phyloP scores from a whole-genome alignment of 768 basidiomycete species.

The Boletus pseudopeckii region DNA sequence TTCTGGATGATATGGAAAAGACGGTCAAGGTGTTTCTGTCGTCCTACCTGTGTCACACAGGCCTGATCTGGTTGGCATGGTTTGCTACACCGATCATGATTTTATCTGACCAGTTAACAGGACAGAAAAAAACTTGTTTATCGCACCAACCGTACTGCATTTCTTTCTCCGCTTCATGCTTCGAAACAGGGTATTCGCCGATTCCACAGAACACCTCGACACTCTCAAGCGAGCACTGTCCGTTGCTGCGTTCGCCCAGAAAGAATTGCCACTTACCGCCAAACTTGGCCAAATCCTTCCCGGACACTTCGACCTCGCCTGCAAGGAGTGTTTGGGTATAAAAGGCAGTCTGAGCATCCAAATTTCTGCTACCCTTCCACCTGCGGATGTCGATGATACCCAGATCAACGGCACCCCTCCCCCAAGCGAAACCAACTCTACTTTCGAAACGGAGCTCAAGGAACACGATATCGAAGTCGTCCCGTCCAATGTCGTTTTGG shows the following conservation, averaged over 20 bases:
- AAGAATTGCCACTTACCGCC: conserved; percentile 42
- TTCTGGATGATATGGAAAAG: conserved; percentile 61
- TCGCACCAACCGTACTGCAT: conserved; percentile 40
- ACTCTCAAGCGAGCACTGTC: conserved; percentile 45
- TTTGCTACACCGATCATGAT: neutral
- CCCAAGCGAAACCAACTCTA: neutral
- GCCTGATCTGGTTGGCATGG: conserved; percentile 55
- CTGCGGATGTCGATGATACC: neutral
- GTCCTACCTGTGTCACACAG: conserved; percentile 61
- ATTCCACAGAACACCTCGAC: conserved; percentile 16
- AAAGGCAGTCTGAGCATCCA: conserved; percentile 33
- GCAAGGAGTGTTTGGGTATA: conserved; percentile 47
- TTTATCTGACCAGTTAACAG: conserved; percentile 27
- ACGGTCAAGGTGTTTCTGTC: conserved; percentile 65
- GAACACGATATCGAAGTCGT: conserved; percentile 31
- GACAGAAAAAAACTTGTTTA: conserved; percentile 40
- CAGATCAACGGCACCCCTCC: neutral
- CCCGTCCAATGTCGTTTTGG: conserved; percentile 21
- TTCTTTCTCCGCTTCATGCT: conserved; percentile 47
- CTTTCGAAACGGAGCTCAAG: conserved; percentile 40
- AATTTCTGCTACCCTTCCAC: conserved; percentile 9
- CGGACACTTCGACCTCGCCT: conserved; percentile 46
- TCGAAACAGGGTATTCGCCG: conserved; percentile 40
- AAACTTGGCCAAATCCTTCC: conserved; percentile 38
- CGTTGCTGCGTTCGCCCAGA: conserved; percentile 36